These are phyloP conservation scores for Colletotrichum magnum DNA, from an alignment of 2,329 filamentous ascomycete genomes.

Conservation along the genomic window DNA sequence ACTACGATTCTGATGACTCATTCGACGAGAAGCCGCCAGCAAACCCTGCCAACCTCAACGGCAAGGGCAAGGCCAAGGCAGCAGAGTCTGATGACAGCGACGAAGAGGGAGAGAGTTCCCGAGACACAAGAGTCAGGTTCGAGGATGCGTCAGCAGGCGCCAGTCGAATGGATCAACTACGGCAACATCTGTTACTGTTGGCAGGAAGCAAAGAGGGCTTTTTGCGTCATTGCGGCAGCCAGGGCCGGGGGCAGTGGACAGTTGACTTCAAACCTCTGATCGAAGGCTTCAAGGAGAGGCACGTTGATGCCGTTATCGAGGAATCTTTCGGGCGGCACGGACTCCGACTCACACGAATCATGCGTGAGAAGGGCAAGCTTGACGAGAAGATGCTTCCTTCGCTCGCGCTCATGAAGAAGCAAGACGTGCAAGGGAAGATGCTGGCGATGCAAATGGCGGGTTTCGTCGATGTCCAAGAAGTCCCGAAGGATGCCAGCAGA, in stretches of 20 bases:
- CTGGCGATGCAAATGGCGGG: conserved; percentile 88
- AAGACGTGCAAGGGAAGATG: conserved; percentile 87
- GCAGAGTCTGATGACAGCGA: conserved; percentile 50
- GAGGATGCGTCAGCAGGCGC: conserved; percentile 61
- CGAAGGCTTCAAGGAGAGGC: conserved; percentile 78
- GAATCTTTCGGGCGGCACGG: conserved; percentile 83
- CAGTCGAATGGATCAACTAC: conserved; percentile 71
- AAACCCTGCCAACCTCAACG: conserved; percentile 44
- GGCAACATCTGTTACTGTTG: conserved; percentile 81
- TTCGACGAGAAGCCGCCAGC: conserved; percentile 48
- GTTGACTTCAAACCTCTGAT: conserved; percentile 85
- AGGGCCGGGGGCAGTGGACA: conserved; percentile 81
- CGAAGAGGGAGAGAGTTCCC: conserved; percentile 42
- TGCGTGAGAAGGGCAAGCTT: conserved; percentile 90
- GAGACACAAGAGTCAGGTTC: conserved; percentile 64
- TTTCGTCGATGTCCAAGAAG: conserved; percentile 92
- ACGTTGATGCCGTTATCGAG: conserved; percentile 86
- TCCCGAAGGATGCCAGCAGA: conserved; percentile 88
- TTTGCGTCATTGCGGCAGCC: conserved; percentile 74
- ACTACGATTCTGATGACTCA: conserved; percentile 53
- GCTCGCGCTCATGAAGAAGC: conserved; percentile 85
- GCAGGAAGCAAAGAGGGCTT: conserved; percentile 79
- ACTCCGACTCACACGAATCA: conserved; percentile 86
- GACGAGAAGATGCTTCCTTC: conserved; percentile 91
- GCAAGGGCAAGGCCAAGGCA: conserved; percentile 54